A percentile compares a stretch with the other conserved stretches of the same genome.
Evolutionary conservation across 2,329 filamentous ascomycete species (phyloP).

Genomic region (Ophiostoma pallidulum): DNA sequence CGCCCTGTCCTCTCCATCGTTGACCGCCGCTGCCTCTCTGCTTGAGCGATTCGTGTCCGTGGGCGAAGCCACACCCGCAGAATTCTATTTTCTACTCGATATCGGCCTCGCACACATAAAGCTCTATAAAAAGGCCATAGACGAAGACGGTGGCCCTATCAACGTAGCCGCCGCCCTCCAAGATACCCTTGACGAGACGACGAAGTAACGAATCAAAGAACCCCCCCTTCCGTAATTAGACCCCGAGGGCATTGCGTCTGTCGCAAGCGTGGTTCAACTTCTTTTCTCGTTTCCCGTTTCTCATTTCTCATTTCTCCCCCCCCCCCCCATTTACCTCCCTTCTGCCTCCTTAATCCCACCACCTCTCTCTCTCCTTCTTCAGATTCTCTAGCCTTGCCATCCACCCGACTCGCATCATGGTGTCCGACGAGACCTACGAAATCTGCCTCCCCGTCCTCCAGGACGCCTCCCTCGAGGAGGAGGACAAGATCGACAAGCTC

Average conservation of each 20-base stretch:
- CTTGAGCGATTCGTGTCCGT: not conserved
- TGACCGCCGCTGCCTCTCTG: not conserved
- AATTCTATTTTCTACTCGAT: too few relatives aligned
- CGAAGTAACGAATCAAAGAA: not conserved
- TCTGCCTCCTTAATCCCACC: not conserved
- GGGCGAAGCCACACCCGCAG: not conserved
- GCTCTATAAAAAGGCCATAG: not conserved
- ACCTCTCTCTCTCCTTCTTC: not conserved
- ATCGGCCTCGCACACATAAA: not conserved
- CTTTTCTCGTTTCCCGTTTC: too few relatives aligned
- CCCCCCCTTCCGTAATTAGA: too few relatives aligned
- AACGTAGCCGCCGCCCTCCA: too few relatives aligned
- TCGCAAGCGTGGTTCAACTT: too few relatives aligned
- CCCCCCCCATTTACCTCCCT: not conserved
- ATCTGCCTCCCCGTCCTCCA: slow-evolving; percentile 82
- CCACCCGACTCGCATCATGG: slow-evolving; percentile 50
- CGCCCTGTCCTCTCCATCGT: not conserved
- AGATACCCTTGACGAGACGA: not conserved
- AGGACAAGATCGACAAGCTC: slow-evolving; percentile 88
- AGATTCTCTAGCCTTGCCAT: not conserved
- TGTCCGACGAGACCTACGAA: slow-evolving; percentile 87
- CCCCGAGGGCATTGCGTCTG: too few relatives aligned
- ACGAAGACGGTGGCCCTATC: too few relatives aligned
- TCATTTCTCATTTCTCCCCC: too few relatives aligned
- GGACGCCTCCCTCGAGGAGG: slow-evolving; percentile 74